Percentiles rank a stretch among this genome's conserved stretches.
These are phyloP conservation scores for Uncinocarpus reesii DNA, from an alignment of 2,329 filamentous ascomycete species.

Conservation along the genomic window DNA sequence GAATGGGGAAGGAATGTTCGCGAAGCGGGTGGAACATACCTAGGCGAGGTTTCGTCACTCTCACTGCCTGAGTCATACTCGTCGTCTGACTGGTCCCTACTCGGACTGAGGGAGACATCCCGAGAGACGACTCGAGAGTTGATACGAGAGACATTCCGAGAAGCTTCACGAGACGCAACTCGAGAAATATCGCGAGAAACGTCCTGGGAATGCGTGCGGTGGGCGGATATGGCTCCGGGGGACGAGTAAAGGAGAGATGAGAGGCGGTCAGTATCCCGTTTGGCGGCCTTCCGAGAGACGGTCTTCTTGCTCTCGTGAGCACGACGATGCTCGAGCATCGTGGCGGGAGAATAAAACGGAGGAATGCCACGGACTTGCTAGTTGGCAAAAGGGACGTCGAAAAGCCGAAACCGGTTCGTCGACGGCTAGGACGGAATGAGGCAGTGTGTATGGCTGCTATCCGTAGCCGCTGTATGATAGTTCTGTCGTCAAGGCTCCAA, in stretches of 20 bases:
- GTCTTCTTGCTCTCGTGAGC: constrained; percentile 57
- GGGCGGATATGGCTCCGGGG: neutral
- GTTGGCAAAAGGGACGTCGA: neutral
- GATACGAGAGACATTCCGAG: constrained; percentile 41
- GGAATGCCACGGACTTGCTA: neutral
- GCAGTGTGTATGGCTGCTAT: neutral
- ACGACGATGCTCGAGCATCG: constrained; percentile 43
- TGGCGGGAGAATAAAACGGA: constrained; percentile 14
- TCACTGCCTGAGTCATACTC: constrained; percentile 18
- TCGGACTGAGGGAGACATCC: constrained; percentile 42
- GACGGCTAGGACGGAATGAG: neutral
- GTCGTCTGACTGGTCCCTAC: constrained; percentile 8
- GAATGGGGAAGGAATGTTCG: constrained; percentile 13
- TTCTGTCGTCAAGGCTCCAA: neutral
- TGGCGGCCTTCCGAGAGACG: constrained; percentile 46
- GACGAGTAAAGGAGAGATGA: neutral
- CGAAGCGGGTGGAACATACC: constrained; percentile 1
- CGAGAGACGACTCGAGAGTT: constrained; percentile 31
- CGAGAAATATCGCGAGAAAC: constrained; percentile 45
- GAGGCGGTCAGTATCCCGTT: constrained; percentile 7
- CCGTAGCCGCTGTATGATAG: too few relatives aligned
- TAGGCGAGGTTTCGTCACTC: constrained; percentile 38
- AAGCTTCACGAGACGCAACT: constrained; percentile 44
- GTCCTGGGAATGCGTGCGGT: constrained; percentile 39
- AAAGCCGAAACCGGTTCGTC: neutral